Evolutionary conservation across 1,139 yeast species (phyloP), one percentile per base, ranked within the genome.

Genomic region (Geotrichum restrictum): DNA sequence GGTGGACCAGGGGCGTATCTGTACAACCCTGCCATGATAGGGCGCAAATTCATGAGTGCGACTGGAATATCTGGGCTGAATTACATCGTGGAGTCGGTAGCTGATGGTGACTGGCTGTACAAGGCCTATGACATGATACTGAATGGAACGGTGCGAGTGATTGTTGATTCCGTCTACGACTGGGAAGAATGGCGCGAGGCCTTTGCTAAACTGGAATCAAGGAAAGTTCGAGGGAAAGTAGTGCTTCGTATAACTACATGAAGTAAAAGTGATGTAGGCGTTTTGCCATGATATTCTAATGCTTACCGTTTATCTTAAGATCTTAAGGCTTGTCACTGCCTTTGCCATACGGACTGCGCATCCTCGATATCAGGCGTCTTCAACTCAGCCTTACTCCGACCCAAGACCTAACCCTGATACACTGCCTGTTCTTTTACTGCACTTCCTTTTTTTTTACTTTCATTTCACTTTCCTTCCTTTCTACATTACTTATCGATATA

Each of bases 151-250:
- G 62, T 81, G 46, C 66, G 68, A 41, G 71, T 81, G 11, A 64
- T 70, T 7, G 70, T 85, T 45, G 93, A 85, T 64, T 72, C 81
- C 11, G 76, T 76, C 22, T 75, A 71, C 59, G 65, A 74, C 4
- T 74, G 83, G 60, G 75, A 71, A 3, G 76, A 83, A 14, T 77
- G 69, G 59, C 62, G 75, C 45, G 64, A 70, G 4, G 91, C 88
- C 0, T 63, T 77, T 50, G 76, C 76, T 5, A 71, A 68, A 56
- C 64, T 83, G 38, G 67, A 65, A 14, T 65, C 73, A 14, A 78
- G 79, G 53, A 72, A 67, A 48, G 82, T 84, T 2, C 74, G 73
- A 54, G 95, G 95, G 40, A 86, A 86, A 64, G 73, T 85, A 40
- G 75, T 85, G 6, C 44, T 69, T 14, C 48, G 42, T 16, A 49